A percentile compares a stretch with the other conserved stretches of the same genome.
phyloP scores from a whole-genome alignment of 1,284 basidiomycete species.

The Xerocomus nothofagi region DNA sequence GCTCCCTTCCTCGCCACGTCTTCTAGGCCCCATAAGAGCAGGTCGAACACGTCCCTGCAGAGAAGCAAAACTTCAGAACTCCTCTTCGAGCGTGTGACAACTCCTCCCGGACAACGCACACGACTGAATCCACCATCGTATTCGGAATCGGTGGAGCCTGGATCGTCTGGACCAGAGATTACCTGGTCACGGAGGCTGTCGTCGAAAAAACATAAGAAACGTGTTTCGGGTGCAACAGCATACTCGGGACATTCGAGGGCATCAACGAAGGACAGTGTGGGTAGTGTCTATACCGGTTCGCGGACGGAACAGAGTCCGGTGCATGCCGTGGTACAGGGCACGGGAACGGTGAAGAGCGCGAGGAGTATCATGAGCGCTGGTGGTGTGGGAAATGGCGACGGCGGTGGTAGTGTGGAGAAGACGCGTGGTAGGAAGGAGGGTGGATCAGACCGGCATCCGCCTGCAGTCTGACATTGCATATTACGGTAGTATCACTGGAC shows the following conservation, averaged over 20 bases:
- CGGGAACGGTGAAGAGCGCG: neutral
- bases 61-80: slow-evolving; percentile 10
- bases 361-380: neutral
- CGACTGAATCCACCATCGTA: slow-evolving; percentile 31
- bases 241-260: slow-evolving; percentile 10
- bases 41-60: neutral
- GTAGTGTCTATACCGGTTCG: neutral
- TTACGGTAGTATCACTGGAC: neutral
- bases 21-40: neutral
- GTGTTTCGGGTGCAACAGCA: slow-evolving; percentile 8
- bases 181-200: neutral
- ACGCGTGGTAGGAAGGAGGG: neutral
- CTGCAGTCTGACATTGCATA: slow-evolving; percentile 5
- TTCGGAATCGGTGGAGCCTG: slow-evolving; percentile 1
- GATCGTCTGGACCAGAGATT: neutral
- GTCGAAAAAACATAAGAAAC: slow-evolving; percentile 2
- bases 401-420: neutral
- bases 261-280: slow-evolving; percentile 4
- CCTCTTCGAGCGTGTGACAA: neutral
- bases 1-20: slow-evolving; percentile 24
- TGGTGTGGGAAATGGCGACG: neutral
- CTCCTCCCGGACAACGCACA: slow-evolving; percentile 9
- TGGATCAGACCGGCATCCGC: neutral
- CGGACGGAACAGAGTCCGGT: neutral
- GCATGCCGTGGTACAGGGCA: neutral